Evolutionary conservation across 148 eudicot genomes (phyloP).

Genomic region (Beta vulgaris): DNA sequence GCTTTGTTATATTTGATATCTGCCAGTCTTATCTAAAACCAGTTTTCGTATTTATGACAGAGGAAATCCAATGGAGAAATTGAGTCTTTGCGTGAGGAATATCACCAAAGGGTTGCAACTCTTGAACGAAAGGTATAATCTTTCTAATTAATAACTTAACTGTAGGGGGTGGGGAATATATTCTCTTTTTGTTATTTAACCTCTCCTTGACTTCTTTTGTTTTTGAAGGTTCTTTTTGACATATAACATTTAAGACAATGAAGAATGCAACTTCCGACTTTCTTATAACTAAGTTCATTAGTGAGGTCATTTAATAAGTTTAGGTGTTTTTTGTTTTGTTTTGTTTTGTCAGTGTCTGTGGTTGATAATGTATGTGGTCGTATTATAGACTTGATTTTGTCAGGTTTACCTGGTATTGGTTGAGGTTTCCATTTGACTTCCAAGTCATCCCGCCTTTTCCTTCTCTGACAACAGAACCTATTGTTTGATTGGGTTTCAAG

Average conservation of each 20-base stretch:
- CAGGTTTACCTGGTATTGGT: background rate
- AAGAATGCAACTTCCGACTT: background rate
- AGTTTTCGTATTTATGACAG: constrained; percentile 37
- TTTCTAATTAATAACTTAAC: constrained; percentile 3
- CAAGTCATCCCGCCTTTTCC: background rate
- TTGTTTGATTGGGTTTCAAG: background rate
- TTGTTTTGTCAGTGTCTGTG: background rate
- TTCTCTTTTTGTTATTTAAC: background rate
- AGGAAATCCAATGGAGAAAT: constrained; percentile 85
- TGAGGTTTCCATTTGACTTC: background rate
- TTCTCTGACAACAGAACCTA: background rate
- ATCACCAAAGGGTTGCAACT: constrained; percentile 85
- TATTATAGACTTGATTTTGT: background rate
- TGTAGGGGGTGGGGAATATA: background rate
- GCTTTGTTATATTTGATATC: background rate
- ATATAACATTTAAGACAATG: background rate
- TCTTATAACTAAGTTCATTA: background rate
- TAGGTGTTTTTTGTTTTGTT: background rate
- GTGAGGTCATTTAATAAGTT: background rate
- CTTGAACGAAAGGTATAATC: constrained; percentile 85
- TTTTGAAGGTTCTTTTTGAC: background rate
- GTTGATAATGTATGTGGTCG: background rate
- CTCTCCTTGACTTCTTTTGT: background rate
- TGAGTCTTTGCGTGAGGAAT: constrained; percentile 92
- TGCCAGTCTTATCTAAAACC: background rate